phyloP scores from a whole-genome alignment of 1,284 basidiomycete genomes.

The Leccinum subrobustum region DNA sequence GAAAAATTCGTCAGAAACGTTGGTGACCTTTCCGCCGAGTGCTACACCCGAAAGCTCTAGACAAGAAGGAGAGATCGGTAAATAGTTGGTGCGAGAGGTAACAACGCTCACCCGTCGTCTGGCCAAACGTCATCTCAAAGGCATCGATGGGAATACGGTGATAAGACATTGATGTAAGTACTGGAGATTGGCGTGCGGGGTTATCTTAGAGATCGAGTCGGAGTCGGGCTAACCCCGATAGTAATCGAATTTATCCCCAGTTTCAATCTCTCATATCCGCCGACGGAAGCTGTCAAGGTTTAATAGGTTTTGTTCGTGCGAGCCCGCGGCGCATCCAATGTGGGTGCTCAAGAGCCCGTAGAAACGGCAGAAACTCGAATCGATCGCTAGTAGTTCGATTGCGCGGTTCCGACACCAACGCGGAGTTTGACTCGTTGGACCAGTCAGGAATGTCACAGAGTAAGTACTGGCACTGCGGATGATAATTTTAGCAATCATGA shows the following conservation, averaged over 20 bases:
- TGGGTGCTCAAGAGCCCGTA: background rate
- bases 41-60: constrained; percentile 88
- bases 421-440: background rate
- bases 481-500: background rate
- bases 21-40: constrained; percentile 75
- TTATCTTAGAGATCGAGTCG: background rate
- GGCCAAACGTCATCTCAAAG: constrained; percentile 45
- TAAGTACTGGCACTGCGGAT: background rate
- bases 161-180: constrained; percentile 20
- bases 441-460: no score
- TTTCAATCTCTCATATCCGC: background rate
- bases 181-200: background rate
- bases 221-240: background rate
- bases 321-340: background rate
- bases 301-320: background rate
- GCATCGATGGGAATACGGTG: constrained; percentile 18
- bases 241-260: background rate
- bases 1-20: constrained; percentile 95
- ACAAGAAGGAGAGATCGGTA: background rate
- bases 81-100: background rate
- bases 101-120: constrained; percentile 39
- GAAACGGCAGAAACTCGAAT: background rate
- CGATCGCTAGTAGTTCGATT: background rate
- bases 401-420: background rate
- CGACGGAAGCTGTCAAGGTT: background rate